phyloP scores from a whole-genome alignment of 306 rosid genomes.

The Sophora flavescens region DNA sequence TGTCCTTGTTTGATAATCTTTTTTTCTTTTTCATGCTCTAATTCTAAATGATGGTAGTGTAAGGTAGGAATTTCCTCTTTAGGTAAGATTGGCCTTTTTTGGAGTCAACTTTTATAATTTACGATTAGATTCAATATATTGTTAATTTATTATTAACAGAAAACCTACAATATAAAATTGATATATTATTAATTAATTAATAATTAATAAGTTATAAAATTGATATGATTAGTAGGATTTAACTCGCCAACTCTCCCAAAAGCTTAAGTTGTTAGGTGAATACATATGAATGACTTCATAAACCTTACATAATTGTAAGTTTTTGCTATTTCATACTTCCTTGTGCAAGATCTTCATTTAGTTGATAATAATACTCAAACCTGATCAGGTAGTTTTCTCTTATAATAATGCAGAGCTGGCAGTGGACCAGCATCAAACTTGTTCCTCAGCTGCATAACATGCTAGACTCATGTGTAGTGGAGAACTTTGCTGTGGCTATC shows the following conservation, averaged over 20 bases:
- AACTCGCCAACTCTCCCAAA: too few species aligned
- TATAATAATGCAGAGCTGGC: conserved; percentile 76
- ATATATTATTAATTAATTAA: too few species aligned
- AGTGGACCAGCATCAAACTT: conserved; percentile 61
- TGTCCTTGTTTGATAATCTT: not conserved
- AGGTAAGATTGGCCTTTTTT: not conserved
- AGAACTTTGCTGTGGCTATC: conserved; percentile 56
- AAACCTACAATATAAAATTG: not conserved
- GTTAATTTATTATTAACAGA: not conserved
- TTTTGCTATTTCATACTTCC: conserved; percentile 11
- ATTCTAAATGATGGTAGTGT: conserved; percentile 3
- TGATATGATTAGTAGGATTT: too few species aligned
- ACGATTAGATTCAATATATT: not conserved
- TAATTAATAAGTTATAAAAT: too few species aligned
- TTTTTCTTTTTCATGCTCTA: conserved; percentile 28
- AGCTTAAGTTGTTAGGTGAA: too few species aligned
- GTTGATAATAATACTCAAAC: conserved; percentile 28
- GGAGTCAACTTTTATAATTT: conserved; percentile 11
- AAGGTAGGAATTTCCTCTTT: not conserved
- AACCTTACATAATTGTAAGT: not conserved
- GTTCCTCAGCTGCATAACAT: conserved; percentile 64
- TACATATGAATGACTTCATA: too few species aligned
- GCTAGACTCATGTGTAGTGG: conserved; percentile 58
- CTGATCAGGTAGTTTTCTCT: conserved; percentile 42
- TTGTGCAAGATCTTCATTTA: conserved; percentile 9